These are phyloP conservation scores for Fusarium palustre DNA, from an alignment of 2,329 filamentous ascomycete genomes.

Conservation along the genomic window DNA sequence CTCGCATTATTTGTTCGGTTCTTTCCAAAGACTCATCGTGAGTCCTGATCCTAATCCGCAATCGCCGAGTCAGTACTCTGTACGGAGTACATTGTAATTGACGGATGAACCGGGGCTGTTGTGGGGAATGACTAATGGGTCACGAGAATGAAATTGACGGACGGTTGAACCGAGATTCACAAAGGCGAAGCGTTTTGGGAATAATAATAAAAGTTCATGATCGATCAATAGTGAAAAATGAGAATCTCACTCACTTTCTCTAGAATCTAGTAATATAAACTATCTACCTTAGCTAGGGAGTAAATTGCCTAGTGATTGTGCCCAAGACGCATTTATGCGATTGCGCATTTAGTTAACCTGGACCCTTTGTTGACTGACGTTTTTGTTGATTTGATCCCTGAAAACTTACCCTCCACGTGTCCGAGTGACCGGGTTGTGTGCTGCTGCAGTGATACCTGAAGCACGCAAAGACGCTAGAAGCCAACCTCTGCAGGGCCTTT, in stretches of 20 bases:
- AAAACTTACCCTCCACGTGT: constrained; percentile 36
- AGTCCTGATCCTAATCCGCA: constrained; percentile 15
- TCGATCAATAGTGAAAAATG: background rate
- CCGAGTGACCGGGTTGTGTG: constrained; percentile 25
- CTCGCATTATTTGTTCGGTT: background rate
- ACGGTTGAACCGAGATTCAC: constrained; percentile 14
- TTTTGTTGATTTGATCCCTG: constrained; percentile 26
- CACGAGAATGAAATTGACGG: constrained; percentile 1
- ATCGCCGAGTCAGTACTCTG: constrained; percentile 18
- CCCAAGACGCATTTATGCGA: background rate
- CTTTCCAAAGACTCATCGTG: constrained; percentile 1
- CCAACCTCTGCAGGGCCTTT: constrained; percentile 23
- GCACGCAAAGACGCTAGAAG: constrained; percentile 20
- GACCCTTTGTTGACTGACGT: constrained; percentile 11
- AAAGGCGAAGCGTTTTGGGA: background rate
- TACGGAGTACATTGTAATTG: no score
- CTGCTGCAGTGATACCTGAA: constrained; percentile 34
- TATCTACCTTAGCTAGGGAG: background rate
- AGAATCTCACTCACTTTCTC: background rate
- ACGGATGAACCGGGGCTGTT: background rate
- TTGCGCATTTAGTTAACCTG: constrained; percentile 19
- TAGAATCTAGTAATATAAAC: no score
- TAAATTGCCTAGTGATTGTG: background rate
- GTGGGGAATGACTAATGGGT: constrained; percentile 11
- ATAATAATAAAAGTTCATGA: background rate